phyloP scores from a whole-genome alignment of 1,284 basidiomycete genomes.

The Rugiboletus extremiorientalis region DNA sequence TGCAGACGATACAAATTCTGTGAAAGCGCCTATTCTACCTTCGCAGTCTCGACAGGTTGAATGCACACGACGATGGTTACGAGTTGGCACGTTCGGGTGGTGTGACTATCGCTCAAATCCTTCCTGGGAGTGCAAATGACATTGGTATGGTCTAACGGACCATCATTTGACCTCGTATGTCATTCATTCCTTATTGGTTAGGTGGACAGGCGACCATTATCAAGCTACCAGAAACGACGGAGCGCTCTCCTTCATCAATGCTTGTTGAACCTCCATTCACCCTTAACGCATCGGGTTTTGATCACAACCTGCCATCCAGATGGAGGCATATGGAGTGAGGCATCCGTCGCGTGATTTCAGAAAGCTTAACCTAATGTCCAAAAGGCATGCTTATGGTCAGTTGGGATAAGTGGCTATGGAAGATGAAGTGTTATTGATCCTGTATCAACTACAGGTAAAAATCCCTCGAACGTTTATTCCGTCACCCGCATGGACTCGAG shows the following conservation, averaged over 20 bases:
- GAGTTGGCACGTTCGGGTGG: constrained; percentile 52
- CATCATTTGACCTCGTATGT: background rate
- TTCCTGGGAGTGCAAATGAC: constrained; percentile 54
- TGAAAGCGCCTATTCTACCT: constrained; percentile 58
- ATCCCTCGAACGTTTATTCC: constrained; percentile 29
- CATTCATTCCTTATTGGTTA: constrained; percentile 20
- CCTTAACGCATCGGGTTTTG: constrained; percentile 37
- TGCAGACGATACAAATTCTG: constrained; percentile 53
- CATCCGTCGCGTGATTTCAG: background rate
- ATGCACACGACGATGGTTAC: constrained; percentile 52
- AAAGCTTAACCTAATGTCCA: background rate
- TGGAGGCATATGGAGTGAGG: constrained; percentile 66
- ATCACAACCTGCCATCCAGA: constrained; percentile 30
- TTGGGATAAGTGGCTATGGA: constrained; percentile 26
- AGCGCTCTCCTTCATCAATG: constrained; percentile 60
- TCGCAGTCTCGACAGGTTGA: constrained; percentile 52
- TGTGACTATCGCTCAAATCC: constrained; percentile 51
- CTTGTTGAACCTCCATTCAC: constrained; percentile 60
- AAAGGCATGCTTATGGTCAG: constrained; percentile 64
- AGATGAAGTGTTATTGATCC: background rate
- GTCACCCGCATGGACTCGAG: constrained; percentile 60
- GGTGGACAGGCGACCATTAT: constrained; percentile 71
- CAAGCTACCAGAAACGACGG: constrained; percentile 60
- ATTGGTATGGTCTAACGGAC: constrained; percentile 45
- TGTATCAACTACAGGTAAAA: constrained; percentile 22